Conservation (phyloP, 176 grass and related monocot genomes). For the Areca catechu region DNA sequence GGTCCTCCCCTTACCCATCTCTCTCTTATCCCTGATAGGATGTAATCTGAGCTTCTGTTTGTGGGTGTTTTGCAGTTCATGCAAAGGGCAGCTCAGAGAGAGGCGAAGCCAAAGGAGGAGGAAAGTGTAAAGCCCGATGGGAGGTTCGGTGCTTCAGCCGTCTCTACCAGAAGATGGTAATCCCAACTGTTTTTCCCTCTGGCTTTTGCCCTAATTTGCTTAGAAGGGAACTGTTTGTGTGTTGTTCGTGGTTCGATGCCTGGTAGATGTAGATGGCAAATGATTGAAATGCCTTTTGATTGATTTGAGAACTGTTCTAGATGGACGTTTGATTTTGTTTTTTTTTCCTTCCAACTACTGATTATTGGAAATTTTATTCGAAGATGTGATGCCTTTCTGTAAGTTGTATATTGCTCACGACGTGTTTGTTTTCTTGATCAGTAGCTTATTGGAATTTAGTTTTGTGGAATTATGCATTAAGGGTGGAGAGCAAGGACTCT, state of each 20-base stretch:
- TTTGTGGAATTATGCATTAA: no score
- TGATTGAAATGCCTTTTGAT: no score
- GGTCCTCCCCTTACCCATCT: not conserved
- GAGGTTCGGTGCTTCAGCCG: conserved; percentile 2
- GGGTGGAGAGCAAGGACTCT: no score
- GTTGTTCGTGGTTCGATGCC: not conserved
- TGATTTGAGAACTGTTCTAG: no score
- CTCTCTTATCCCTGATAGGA: not conserved
- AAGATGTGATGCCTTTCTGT: no score
- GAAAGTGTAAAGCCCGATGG: conserved; percentile 12
- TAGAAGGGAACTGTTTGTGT: not conserved
- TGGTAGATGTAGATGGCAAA: not conserved
- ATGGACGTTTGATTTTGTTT: no score
- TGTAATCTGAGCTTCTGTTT: not conserved
- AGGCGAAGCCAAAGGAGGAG: conserved; percentile 17
- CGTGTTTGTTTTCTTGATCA: no score
- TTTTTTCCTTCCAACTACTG: no score
- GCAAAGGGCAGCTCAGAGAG: conserved; percentile 61
- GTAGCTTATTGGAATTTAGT: no score
- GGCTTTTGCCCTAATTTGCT: not conserved
- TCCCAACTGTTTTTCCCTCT: not conserved
- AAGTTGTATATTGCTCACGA: no score
- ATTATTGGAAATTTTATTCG: no score
- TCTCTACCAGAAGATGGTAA: conserved; percentile 29
- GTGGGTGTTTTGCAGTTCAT: conserved; percentile 51